A percentile compares a stretch with the other conserved stretches of the same genome.
phyloP scores from a whole-genome alignment of 106 monocot species.

The Acorus calamus region DNA sequence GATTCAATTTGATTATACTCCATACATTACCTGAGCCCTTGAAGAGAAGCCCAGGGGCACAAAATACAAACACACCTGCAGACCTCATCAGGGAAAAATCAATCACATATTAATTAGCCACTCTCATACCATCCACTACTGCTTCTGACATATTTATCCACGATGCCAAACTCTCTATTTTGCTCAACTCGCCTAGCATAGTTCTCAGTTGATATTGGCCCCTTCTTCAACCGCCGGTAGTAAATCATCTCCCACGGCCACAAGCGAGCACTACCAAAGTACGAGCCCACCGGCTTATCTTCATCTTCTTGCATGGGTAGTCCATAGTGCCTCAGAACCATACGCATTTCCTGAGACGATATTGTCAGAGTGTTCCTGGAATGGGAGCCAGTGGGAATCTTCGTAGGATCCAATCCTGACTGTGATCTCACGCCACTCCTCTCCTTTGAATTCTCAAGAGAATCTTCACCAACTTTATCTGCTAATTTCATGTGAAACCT shows the following conservation, averaged over 20 bases:
- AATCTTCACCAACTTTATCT: conserved; percentile 7
- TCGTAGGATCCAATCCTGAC: background rate
- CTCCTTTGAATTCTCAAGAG: conserved; percentile 11
- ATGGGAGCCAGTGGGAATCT: conserved; percentile 3
- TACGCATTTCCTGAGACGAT: conserved; percentile 30
- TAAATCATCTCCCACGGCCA: conserved; percentile 82
- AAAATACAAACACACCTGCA: background rate
- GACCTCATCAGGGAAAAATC: background rate
- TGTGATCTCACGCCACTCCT: conserved; percentile 3
- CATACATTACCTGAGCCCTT: background rate
- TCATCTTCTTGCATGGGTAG: conserved; percentile 20
- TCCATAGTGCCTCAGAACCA: conserved; percentile 45
- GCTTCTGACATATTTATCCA: conserved; percentile 62
- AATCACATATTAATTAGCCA: conserved; percentile 1
- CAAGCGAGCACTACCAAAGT: conserved; percentile 56
- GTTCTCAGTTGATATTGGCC: conserved; percentile 60
- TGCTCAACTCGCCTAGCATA: conserved; percentile 61
- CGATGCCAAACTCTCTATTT: conserved; percentile 62
- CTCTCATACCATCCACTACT: conserved; percentile 62
- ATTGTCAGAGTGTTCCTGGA: conserved; percentile 14
- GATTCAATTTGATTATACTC: background rate
- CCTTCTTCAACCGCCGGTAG: conserved; percentile 41
- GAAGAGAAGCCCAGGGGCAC: background rate
- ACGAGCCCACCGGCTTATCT: conserved; percentile 24
- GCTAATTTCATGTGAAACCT: conserved; percentile 1